Conservation (phyloP, 129 eudicot species). For the Kitagawia praeruptora region DNA sequence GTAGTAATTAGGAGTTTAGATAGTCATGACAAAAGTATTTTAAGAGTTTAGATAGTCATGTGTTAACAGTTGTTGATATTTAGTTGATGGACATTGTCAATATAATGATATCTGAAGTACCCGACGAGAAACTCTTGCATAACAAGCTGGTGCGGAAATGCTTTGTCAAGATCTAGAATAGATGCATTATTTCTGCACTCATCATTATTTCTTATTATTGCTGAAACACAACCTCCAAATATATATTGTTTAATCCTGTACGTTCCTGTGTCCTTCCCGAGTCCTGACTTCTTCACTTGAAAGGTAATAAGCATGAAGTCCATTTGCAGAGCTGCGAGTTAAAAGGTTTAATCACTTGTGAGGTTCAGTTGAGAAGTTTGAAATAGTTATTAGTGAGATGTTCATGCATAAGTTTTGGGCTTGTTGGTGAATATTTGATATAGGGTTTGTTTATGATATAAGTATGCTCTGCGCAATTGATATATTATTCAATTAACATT, state of each 20-base stretch:
- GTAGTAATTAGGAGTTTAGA: too few relatives aligned
- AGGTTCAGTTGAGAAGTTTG: conserved; percentile 24
- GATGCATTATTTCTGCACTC: conserved; percentile 25
- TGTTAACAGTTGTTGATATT: too few relatives aligned
- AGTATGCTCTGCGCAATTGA: neutral
- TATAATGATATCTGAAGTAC: conserved; percentile 37
- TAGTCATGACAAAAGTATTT: too few relatives aligned
- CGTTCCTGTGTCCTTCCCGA: neutral
- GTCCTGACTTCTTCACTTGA: conserved; percentile 5
- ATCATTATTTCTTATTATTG: conserved; percentile 15
- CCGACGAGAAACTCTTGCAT: conserved; percentile 92
- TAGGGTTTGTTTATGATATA: conserved; percentile 6
- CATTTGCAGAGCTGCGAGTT: conserved; percentile 8
- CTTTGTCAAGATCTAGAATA: conserved; percentile 81
- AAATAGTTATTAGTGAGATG: conserved; percentile 10
- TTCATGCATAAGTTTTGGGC: conserved; percentile 24
- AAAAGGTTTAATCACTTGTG: conserved; percentile 9
- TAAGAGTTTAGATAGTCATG: too few relatives aligned
- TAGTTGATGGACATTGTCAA: too few relatives aligned
- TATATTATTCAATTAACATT: neutral
- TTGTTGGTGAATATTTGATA: conserved; percentile 27
- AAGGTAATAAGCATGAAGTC: conserved; percentile 2
- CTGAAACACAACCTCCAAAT: neutral
- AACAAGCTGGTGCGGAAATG: conserved; percentile 92
- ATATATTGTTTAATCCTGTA: neutral